phyloP scores from a whole-genome alignment of 2,329 filamentous ascomycete genomes.

The Neofusicoccum laricinum region DNA sequence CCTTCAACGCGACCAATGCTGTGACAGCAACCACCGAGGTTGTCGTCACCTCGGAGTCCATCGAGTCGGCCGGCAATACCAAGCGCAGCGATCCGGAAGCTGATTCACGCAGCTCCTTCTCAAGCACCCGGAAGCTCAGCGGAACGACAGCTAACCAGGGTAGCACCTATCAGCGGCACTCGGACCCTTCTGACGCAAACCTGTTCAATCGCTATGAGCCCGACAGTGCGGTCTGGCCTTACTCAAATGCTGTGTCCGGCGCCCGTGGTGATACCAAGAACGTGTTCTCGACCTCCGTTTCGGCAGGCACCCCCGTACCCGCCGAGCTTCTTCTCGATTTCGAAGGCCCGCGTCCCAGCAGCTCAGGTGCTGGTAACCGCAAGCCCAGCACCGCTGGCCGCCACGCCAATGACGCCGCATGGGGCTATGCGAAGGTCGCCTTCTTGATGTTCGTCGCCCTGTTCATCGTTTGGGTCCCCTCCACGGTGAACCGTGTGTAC shows the following conservation, averaged over 20 bases:
- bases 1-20: slow-evolving; percentile 47
- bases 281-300: slow-evolving; percentile 7
- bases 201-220: neutral
- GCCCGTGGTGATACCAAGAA: neutral
- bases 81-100: slow-evolving; percentile 19
- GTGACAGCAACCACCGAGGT: slow-evolving; percentile 57
- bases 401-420: slow-evolving; percentile 48
- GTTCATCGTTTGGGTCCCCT: slow-evolving; percentile 73
- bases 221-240: neutral
- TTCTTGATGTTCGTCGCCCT: slow-evolving; percentile 70
- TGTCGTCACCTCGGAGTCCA: slow-evolving; percentile 47
- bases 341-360: slow-evolving; percentile 1
- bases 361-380: neutral
- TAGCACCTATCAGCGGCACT: neutral
- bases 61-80: slow-evolving; percentile 39
- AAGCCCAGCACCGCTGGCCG: neutral
- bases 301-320: neutral
- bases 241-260: neutral
- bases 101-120: slow-evolving; percentile 28
- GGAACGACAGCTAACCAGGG: neutral
- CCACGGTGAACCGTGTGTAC: slow-evolving; percentile 74
- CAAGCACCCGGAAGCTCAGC: slow-evolving; percentile 27
- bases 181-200: neutral
- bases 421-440: slow-evolving; percentile 68
- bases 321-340: slow-evolving; percentile 1